Conservation (phyloP, 768 basidiomycete genomes). For the Cyclocybe cylindracea region DNA sequence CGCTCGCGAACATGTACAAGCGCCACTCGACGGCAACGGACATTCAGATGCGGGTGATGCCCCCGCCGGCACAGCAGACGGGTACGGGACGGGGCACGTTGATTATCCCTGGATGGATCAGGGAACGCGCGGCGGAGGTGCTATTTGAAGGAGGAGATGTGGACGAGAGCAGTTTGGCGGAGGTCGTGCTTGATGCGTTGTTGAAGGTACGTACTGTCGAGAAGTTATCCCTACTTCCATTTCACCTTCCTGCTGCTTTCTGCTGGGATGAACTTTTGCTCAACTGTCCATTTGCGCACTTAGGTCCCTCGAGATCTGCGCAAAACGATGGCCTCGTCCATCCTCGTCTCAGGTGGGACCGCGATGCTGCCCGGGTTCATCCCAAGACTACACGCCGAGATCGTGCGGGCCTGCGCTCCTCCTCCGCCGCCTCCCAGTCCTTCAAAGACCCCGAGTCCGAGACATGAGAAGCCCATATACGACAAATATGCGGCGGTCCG, state of each 20-base stretch:
- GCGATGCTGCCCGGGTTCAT: constrained; percentile 93
- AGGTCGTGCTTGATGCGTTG: constrained; percentile 76
- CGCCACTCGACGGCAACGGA: constrained; percentile 80
- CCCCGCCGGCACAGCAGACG: constrained; percentile 63
- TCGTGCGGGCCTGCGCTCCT: constrained; percentile 46
- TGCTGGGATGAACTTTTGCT: constrained; percentile 1
- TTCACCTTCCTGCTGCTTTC: not conserved
- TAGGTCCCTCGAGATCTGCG: constrained; percentile 92
- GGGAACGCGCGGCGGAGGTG: constrained; percentile 89
- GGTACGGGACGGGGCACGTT: constrained; percentile 79
- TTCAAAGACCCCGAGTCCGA: constrained; percentile 32
- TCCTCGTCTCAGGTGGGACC: constrained; percentile 88
- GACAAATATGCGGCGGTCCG: constrained; percentile 79
- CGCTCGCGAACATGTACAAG: constrained; percentile 68
- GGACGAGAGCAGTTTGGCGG: constrained; percentile 83
- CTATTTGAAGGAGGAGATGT: constrained; percentile 89
- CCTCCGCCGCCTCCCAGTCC: constrained; percentile 30
- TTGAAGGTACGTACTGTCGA: constrained; percentile 57
- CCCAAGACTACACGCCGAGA: constrained; percentile 78
- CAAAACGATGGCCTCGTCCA: constrained; percentile 77
- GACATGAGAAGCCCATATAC: constrained; percentile 49
- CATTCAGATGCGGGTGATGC: constrained; percentile 65
- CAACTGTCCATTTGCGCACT: too few relatives aligned
- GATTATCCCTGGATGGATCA: constrained; percentile 91
- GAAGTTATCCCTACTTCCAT: not conserved